phyloP scores from a whole-genome alignment of 768 basidiomycete genomes.

The Kwoniella pini region DNA sequence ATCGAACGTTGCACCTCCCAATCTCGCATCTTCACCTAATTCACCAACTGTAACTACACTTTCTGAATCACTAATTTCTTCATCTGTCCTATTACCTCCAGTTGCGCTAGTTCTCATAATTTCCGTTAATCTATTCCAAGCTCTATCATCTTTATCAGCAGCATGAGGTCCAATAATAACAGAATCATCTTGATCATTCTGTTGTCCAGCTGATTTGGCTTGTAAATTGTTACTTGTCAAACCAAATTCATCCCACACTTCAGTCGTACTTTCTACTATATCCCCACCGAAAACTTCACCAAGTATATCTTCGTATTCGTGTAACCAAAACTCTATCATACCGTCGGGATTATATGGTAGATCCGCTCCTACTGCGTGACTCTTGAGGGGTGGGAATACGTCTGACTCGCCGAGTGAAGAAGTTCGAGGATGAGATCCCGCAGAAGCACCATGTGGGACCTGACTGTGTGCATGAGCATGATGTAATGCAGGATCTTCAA shows the following conservation, averaged over 20 bases:
- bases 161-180: slow-evolving; percentile 51
- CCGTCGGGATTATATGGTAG: slow-evolving; percentile 89
- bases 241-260: slow-evolving; percentile 33
- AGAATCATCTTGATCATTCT: slow-evolving; percentile 40
- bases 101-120: slow-evolving; percentile 63
- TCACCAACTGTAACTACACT: slow-evolving; percentile 89
- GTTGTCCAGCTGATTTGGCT: neutral
- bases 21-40: slow-evolving; percentile 73
- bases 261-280: slow-evolving; percentile 21
- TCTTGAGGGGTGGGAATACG: slow-evolving; percentile 84
- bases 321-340: slow-evolving; percentile 77
- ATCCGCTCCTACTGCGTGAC: slow-evolving; percentile 76
- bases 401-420: slow-evolving; percentile 71
- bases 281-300: slow-evolving; percentile 58
- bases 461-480: slow-evolving; percentile 8
- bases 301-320: slow-evolving; percentile 94
- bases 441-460: neutral
- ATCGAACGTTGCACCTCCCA: slow-evolving; percentile 56
- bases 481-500: slow-evolving; percentile 38
- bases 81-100: slow-evolving; percentile 57
- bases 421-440: slow-evolving; percentile 1
- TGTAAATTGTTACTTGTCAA: slow-evolving; percentile 26
- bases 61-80: slow-evolving; percentile 92
- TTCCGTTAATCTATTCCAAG: slow-evolving; percentile 78
- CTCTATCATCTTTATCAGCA: slow-evolving; percentile 54